phyloP scores from a whole-genome alignment of 257 asterid genomes.

The Thymus mandschuricus region DNA sequence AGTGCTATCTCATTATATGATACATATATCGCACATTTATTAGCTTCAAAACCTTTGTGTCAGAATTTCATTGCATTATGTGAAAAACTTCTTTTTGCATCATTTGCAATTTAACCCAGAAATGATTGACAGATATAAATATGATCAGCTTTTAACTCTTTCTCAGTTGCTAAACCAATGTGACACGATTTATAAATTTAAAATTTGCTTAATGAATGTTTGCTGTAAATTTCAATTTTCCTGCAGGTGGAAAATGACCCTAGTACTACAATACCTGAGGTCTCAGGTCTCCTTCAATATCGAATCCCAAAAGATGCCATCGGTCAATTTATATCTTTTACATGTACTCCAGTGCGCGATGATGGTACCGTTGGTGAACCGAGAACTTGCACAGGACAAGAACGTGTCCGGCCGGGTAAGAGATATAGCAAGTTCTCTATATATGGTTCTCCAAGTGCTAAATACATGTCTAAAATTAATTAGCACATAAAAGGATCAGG shows the following conservation, averaged over 20 bases:
- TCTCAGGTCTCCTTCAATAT: slow-evolving; percentile 80
- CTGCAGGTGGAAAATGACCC: slow-evolving; percentile 81
- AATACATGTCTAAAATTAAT: too few relatives aligned
- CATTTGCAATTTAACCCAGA: background rate
- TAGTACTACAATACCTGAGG: slow-evolving; percentile 64
- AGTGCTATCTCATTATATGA: too few relatives aligned
- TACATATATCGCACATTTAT: too few relatives aligned
- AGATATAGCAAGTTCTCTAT: slow-evolving; percentile 18
- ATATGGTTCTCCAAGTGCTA: background rate
- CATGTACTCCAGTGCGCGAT: slow-evolving; percentile 86
- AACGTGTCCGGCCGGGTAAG: slow-evolving; percentile 87
- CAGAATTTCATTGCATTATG: too few relatives aligned
- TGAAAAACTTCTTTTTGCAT: too few relatives aligned
- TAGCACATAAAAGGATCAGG: too few relatives aligned
- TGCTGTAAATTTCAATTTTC: slow-evolving; percentile 23
- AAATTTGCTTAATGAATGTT: slow-evolving; percentile 7
- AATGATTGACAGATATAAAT: background rate
- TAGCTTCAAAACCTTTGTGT: too few relatives aligned
- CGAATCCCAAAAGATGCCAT: slow-evolving; percentile 84
- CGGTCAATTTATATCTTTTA: slow-evolving; percentile 84
- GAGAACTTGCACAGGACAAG: slow-evolving; percentile 78
- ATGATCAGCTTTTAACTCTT: slow-evolving; percentile 5
- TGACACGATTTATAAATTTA: slow-evolving; percentile 5
- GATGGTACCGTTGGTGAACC: slow-evolving; percentile 88
- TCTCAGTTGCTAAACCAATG: slow-evolving; percentile 3